These are phyloP conservation scores for Oehlia diaphana DNA, from an alignment of 192 early-diverging fungal species.

Conservation along the genomic window DNA sequence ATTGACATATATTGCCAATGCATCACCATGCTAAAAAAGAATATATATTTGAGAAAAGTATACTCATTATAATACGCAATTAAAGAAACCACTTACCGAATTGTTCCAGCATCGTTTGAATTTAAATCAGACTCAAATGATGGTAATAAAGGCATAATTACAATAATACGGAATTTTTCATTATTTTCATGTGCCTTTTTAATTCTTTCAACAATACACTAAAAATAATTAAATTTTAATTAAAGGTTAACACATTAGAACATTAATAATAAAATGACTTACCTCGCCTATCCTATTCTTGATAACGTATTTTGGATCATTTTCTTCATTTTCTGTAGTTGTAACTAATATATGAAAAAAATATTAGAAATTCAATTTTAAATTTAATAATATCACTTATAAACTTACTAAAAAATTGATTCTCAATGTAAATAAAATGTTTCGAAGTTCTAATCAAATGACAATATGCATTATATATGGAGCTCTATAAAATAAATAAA, in stretches of 20 bases:
- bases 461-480: conserved; percentile 81
- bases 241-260: conserved; percentile 20
- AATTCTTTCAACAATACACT: conserved; percentile 74
- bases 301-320: conserved; percentile 43
- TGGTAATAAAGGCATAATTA: conserved; percentile 82
- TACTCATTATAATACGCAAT: background rate
- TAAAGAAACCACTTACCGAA: conserved; percentile 38
- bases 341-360: conserved; percentile 31
- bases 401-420: conserved; percentile 82
- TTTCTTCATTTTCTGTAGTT: conserved; percentile 32
- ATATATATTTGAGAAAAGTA: background rate
- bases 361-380: background rate
- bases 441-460: conserved; percentile 68
- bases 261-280: conserved; percentile 4
- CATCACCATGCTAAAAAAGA: conserved; percentile 59
- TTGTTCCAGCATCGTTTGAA: conserved; percentile 67
- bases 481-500: conserved; percentile 41
- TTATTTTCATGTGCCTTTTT: conserved; percentile 63
- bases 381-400: background rate
- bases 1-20: conserved; percentile 80
- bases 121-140: conserved; percentile 83
- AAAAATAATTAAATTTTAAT: conserved; percentile 31
- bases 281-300: conserved; percentile 60
- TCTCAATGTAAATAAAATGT: conserved; percentile 89
- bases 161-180: conserved; percentile 75